A percentile compares a stretch with the other conserved stretches of the same genome.
Evolutionary conservation across 805 yeast genomes (phyloP).

Genomic region (Komagataella populi): DNA sequence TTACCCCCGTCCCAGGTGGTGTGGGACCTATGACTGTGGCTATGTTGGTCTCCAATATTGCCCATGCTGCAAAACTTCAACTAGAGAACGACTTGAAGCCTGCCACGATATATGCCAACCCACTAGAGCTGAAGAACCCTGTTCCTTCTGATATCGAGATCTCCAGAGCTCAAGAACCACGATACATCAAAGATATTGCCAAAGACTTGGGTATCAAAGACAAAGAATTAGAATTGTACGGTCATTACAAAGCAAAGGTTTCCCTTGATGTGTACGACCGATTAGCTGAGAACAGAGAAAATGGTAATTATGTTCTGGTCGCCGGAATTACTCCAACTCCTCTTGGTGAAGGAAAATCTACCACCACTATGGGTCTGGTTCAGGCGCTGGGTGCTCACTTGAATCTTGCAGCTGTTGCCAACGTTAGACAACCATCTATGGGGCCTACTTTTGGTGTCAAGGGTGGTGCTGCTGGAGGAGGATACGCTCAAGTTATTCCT

Average conservation of each 20-base stretch:
- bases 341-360: slow-evolving; percentile 75
- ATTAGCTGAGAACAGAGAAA: slow-evolving; percentile 32
- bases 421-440: slow-evolving; percentile 81
- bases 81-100: slow-evolving; percentile 8
- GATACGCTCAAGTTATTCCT: slow-evolving; percentile 77
- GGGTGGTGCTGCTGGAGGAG: slow-evolving; percentile 91
- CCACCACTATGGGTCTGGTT: slow-evolving; percentile 73
- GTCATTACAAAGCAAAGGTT: slow-evolving; percentile 67
- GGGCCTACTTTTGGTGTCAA: slow-evolving; percentile 83
- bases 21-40: slow-evolving; percentile 92
- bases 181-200: slow-evolving; percentile 55
- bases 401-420: slow-evolving; percentile 57
- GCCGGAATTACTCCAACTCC: slow-evolving; percentile 85
- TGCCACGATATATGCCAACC: slow-evolving; percentile 39
- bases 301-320: slow-evolving; percentile 64
- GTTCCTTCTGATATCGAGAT: slow-evolving; percentile 76
- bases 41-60: slow-evolving; percentile 60
- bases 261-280: slow-evolving; percentile 50
- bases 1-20: slow-evolving; percentile 90
- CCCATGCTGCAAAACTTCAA: slow-evolving; percentile 43
- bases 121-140: slow-evolving; percentile 41
- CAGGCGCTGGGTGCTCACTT: slow-evolving; percentile 74
- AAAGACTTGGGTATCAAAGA: slow-evolving; percentile 54
- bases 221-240: slow-evolving; percentile 61
- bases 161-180: slow-evolving; percentile 65